phyloP scores from a whole-genome alignment of 768 basidiomycete genomes.

The Rhizopogon rudus region DNA sequence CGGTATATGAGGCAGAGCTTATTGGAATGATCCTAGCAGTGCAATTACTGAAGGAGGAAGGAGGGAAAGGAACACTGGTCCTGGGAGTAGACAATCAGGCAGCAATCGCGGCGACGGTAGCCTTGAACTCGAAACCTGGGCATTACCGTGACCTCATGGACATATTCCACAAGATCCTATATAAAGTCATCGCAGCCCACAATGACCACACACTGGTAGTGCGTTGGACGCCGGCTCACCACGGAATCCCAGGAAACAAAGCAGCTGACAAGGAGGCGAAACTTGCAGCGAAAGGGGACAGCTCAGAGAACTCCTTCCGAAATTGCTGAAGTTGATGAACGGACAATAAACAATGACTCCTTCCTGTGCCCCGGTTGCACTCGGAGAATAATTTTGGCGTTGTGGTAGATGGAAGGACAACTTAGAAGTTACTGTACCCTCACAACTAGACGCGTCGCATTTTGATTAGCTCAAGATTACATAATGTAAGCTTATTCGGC shows the following conservation, averaged over 20 bases:
- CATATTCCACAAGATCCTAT: not conserved
- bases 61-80: not conserved
- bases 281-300: not conserved
- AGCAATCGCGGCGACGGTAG: conserved; percentile 2
- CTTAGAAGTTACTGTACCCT: too few relatives aligned
- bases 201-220: not conserved
- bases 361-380: too few relatives aligned
- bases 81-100: conserved; percentile 7
- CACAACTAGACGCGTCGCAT: too few relatives aligned
- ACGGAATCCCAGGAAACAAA: conserved; percentile 1
- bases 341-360: too few relatives aligned
- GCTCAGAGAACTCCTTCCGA: not conserved
- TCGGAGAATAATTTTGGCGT: too few relatives aligned
- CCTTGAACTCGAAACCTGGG: not conserved
- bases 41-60: conserved; percentile 9
- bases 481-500: too few relatives aligned
- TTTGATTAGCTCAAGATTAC: too few relatives aligned
- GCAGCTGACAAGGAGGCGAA: not conserved
- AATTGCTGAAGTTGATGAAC: not conserved
- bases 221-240: not conserved
- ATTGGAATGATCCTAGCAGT: not conserved
- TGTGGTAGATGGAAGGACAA: too few relatives aligned
- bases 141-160: conserved; percentile 5
- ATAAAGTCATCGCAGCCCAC: conserved; percentile 2
- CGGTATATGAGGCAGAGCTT: conserved; percentile 26